A percentile compares a stretch with the other conserved stretches of the same genome.
Evolutionary conservation across 78 protist species (phyloP).

Genomic region (Speleostelium caveatum): DNA sequence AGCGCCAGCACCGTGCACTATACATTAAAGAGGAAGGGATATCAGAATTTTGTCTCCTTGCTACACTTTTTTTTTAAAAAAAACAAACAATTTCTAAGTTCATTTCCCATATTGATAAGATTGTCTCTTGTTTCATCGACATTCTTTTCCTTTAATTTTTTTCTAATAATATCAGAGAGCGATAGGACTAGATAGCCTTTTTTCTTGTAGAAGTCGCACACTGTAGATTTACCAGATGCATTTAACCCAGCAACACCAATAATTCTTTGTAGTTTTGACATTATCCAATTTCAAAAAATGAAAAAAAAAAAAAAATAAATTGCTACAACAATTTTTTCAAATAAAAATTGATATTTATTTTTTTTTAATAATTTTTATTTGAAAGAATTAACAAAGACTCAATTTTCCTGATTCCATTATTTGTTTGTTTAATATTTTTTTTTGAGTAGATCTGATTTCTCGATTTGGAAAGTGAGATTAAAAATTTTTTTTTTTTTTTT

Average conservation of each 20-base stretch:
- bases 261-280: constrained; percentile 11
- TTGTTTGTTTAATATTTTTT: too few species aligned
- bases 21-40: neutral
- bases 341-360: too few species aligned
- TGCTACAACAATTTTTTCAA: too few species aligned
- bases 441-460: too few species aligned
- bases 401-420: too few species aligned
- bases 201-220: constrained; percentile 41
- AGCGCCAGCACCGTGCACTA: constrained; percentile 58
- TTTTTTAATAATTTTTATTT: too few species aligned
- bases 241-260: constrained; percentile 76
- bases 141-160: constrained; percentile 35
- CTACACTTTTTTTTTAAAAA: neutral
- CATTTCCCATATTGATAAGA: constrained; percentile 57
- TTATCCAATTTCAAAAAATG: neutral
- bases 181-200: constrained; percentile 51
- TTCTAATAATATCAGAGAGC: constrained; percentile 58
- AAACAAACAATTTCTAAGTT: constrained; percentile 57
- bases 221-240: constrained; percentile 68
- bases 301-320: too few species aligned
- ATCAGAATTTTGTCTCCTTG: neutral
- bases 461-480: too few species aligned
- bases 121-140: constrained; percentile 43
- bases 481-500: too few species aligned
- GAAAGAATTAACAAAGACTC: too few species aligned